Evolutionary conservation across 2,329 filamentous ascomycete species (phyloP), one percentile per base, ranked within the genome.

Genomic region (Ceratocystis cubensis): DNA sequence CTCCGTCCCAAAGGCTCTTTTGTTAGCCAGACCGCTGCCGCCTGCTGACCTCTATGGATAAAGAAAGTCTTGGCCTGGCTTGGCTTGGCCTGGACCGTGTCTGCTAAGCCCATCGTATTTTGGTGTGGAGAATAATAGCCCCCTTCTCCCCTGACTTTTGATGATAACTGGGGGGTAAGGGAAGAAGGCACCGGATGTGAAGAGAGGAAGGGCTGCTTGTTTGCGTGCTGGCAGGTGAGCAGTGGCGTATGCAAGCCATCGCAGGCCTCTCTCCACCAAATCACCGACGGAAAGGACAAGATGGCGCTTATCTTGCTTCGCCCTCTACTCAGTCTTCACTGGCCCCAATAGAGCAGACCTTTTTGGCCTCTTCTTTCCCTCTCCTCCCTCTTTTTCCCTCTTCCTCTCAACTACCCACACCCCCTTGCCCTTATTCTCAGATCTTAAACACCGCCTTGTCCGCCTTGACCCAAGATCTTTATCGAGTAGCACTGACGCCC

Each of bases 401-500:
- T 50, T 50, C 46, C 45, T 22, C 20, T 48, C 5, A 48, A 13
- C 17, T 22, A 8, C 48, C 22, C n/a, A 22, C 48, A 3, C 48
- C 13, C n/a, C 22, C n/a, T 22, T 8, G 48, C 48, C n/a, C 8
- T 50, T 50, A 48, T 22, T 10, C 53, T 17, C 10, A 57, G 25
- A 57, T 57, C 53, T 57, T 33, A 25, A 57, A 8, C n/a, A 25
- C 48, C n/a, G n/a, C 48, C 53, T 57, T 28, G 53, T 10, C n/a
- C 46, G 46, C 46, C 48, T 20, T 50, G 48, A 20, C 53, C 53
- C 53, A 57, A 57, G 53, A 57, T 57, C 53, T 28, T 28, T 53
- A 8, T 28, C 28, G 8, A 33, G 53, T 30, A n/a, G 53, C 53
- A 57, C 53, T 57, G 22, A 57, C 53, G 17, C n/a, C 7, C 28